Evolutionary conservation across 2,329 filamentous ascomycete genomes (phyloP), one percentile per base, ranked within the genome.

Genomic region (Aspergillus calidoustus): DNA sequence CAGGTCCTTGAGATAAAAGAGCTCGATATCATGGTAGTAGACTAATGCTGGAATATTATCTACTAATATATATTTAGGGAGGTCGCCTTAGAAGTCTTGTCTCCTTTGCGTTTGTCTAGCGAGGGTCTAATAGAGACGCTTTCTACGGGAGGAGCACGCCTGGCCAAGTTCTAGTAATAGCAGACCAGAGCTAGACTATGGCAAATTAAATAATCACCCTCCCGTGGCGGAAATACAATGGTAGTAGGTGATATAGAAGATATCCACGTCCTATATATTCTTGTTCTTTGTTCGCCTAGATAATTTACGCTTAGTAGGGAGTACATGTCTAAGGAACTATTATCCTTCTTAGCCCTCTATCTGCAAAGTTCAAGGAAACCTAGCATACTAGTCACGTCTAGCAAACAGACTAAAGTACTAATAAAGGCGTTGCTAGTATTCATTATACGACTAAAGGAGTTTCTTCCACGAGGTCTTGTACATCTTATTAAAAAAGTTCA

Each of bases 401-500:
- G 65, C 61, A 22, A 72, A 71, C 46, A 72, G 64, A 68, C 50
- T 69, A 11, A 52, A 52, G 30, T 38, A 71, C 60, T 70, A 30
- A 57, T 34, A 68, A 59, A 71, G 66, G 56, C 64, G 63, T 25
- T 64, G 63, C 67, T n/a, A 71, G 60, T 72, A 73, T 61, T 71
- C 47, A 38, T 73, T 30, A 50, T 72, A 72, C 0, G 52, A 70
- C 13, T 71, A 44, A 47, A 70, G 66, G 4, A 11, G 3, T 59
- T 71, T 72, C 63, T 70, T 43, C 60, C 58, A 44, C 57, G 59
- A 72, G n/a, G 55, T 70, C 25, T 59, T 72, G 4, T 44, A 69
- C 30, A 71, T 72, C 68, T 23, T 72, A 31, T 72, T 59, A 28
- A 72, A 72, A 55, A 73, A 69, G 46, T 70, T 70, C 38, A 69